These are phyloP conservation scores for Brettanomyces bruxellensis DNA, from an alignment of 805 yeast genomes.

Conservation along the genomic window DNA sequence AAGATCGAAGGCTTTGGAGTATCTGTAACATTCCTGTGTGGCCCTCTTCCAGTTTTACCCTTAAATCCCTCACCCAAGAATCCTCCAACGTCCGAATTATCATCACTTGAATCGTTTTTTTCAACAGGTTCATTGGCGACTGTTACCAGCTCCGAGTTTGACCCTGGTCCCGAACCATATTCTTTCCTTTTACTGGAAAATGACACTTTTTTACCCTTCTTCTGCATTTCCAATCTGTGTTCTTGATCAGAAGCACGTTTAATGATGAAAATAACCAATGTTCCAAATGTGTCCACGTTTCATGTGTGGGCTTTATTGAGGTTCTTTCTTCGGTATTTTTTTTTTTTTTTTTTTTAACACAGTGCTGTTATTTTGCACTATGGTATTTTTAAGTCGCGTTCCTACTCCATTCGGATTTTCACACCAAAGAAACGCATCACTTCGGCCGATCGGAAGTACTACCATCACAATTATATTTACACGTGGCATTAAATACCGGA, in stretches of 20 bases:
- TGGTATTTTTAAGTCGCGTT: too few relatives aligned
- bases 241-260: not conserved
- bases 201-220: conserved; percentile 1
- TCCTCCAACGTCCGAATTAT: not conserved
- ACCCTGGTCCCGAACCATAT: not conserved
- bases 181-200: conserved; percentile 1
- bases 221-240: not conserved
- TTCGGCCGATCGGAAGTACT: too few relatives aligned
- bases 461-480: too few relatives aligned
- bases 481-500: too few relatives aligned
- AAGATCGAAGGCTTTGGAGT: conserved; percentile 1
- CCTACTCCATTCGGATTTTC: too few relatives aligned
- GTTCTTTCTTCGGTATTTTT: too few relatives aligned
- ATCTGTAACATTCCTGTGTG: not conserved
- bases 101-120: not conserved
- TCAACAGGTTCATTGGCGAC: not conserved
- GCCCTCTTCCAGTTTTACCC: not conserved
- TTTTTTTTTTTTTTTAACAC: too few relatives aligned
- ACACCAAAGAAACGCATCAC: too few relatives aligned
- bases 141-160: not conserved
- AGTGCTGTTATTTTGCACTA: too few relatives aligned
- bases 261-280: too few relatives aligned
- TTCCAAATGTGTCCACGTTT: too few relatives aligned
- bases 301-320: too few relatives aligned
- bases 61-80: not conserved